Evolutionary conservation across 2,329 filamentous ascomycete genomes (phyloP), one percentile per base, ranked within the genome.

Genomic region (Fusarium tuaranense): DNA sequence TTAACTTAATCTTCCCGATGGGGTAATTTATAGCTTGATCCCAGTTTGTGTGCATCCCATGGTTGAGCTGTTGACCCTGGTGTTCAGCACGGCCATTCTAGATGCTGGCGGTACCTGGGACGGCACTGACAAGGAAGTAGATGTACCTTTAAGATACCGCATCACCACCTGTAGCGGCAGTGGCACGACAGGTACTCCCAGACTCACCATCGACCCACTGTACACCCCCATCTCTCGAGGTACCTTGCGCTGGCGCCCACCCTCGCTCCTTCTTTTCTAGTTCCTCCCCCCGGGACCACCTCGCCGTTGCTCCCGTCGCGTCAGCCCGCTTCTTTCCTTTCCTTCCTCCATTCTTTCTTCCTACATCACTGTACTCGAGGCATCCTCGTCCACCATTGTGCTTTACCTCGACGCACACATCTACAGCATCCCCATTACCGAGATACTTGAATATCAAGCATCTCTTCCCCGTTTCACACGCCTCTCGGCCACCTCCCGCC

Each of bases 231-330:
- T 71, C 27, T 66, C 65, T 63, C 53, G 46, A 53, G 57, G 64
- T 62, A 62, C 64, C 64, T 34, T 48, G 36, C 64, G 41, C 67
- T 69, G 61, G 61, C 46, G 38, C 67, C 67, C 62, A 69, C 66
- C 53, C 69, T 66, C 63, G 66, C 70, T 70, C 75, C 65, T 70
- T 65, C 76, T 79, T 78, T 78, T 76, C 78, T 79, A 74, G 72
- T 69, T 71, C 76, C 51, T 55, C 77, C 76, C 46, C 67, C 75
- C 75, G 76, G 78, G 77, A 72, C 72, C 75, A 76, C 74, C 63
- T 71, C 73, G 69, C 69, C 72, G 76, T 79, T 77, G 74, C 73
- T 77, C 73, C 70, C 69, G 74, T 78, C 78, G 80, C 80, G 79
- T 75, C 78, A 79, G 77, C 76, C 75, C 70, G 71, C 75, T 75